phyloP scores from a whole-genome alignment of 106 monocot species.

The Amphibolis antarctica region DNA sequence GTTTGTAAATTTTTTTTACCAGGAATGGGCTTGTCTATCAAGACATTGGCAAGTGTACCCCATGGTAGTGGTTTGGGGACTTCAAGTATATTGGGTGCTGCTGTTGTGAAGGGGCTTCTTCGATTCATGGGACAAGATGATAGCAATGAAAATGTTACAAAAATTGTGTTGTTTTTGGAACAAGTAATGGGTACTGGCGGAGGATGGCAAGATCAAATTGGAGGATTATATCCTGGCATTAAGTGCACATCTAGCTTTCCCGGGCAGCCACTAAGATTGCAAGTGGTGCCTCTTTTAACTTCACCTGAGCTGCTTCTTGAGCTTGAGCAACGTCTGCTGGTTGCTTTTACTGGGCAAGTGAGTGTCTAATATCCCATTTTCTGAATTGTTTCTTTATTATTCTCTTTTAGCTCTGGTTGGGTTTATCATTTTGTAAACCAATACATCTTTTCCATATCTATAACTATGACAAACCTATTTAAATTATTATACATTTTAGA shows the following conservation, averaged over 20 bases:
- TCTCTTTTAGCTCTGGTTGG: too few relatives aligned
- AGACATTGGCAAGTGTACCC: slow-evolving; percentile 77
- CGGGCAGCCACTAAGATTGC: slow-evolving; percentile 58
- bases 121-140: slow-evolving; percentile 72
- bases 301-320: slow-evolving; percentile 43
- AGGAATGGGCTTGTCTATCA: slow-evolving; percentile 45
- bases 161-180: slow-evolving; percentile 73
- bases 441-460: too few relatives aligned
- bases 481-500: too few relatives aligned
- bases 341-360: slow-evolving; percentile 98
- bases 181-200: slow-evolving; percentile 99
- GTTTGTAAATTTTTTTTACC: slow-evolving; percentile 30
- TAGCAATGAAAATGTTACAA: slow-evolving; percentile 82
- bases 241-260: slow-evolving; percentile 87
- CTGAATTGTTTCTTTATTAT: background rate
- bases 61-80: slow-evolving; percentile 96
- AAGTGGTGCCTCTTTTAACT: slow-evolving; percentile 52
- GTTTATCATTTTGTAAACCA: too few relatives aligned
- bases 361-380: slow-evolving; percentile 1
- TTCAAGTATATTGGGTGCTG: slow-evolving; percentile 90
- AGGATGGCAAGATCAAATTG: slow-evolving; percentile 99
- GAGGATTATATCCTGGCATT: slow-evolving; percentile 83
- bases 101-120: slow-evolving; percentile 89
- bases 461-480: too few relatives aligned
- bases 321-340: slow-evolving; percentile 63